Evolutionary conservation across 2,329 filamentous ascomycete genomes (phyloP), one percentile per base, ranked within the genome.

Genomic region (Colletotrichum musae): DNA sequence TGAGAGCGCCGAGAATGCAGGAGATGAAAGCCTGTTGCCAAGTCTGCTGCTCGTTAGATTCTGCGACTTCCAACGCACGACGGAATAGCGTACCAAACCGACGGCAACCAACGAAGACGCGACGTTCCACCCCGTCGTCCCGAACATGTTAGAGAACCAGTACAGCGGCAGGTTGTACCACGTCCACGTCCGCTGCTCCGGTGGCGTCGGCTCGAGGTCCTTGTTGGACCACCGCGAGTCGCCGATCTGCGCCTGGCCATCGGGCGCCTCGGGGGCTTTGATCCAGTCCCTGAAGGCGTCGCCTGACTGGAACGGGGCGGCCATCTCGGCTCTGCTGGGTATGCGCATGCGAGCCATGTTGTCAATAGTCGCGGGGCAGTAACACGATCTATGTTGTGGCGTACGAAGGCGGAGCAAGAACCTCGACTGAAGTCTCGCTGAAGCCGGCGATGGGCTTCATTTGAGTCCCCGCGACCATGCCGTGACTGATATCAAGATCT

Each of bases 161-260:
- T 74, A 77, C 45, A 76, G 54, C 2, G 76, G 74, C 45, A 77
- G 52, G 32, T 75, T 75, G 50, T 75, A 74, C 75, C 76, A 76
- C 2, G 71, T 75, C 76, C 76, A 78, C 4, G 75, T 77, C 12
- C 77, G 59, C 51, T 78, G 72, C 28, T 74, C 70, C 5, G 69
- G 66, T 4, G 72, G 75, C 9, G 75, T 78, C 18, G 75, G 77
- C 56, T 77, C 75, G 18, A 78, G 71, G 57, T 78, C 77, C 41
- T 75, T 73, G 71, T 78, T 78, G 5, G 76, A 74, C 77, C 77
- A 78, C 60, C 70, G 71, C 13, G 73, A 53, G 61, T 74, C 71
- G 36, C 75, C 74, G 10, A 77, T 66, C 24, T 43, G 60, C 12
- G 52, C 32, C 36, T 71, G 71, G 5, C 72, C 74, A 1, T 74